phyloP scores from a whole-genome alignment of 2,329 filamentous ascomycete genomes.

The Xylariaceae sp. region DNA sequence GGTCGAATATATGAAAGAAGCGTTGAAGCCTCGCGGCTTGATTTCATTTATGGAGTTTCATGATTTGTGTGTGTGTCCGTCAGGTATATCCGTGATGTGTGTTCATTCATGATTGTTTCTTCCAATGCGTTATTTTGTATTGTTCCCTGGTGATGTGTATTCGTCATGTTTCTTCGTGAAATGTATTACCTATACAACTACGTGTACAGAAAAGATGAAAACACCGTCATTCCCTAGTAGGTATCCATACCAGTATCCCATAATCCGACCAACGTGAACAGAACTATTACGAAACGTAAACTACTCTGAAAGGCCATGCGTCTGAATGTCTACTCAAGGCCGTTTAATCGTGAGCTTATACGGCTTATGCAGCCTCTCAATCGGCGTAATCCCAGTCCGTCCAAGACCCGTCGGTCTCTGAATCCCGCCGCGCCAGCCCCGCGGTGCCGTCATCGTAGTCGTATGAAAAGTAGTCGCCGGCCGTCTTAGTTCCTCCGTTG shows the following conservation, averaged over 20 bases:
- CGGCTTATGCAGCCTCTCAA: slow-evolving; percentile 49
- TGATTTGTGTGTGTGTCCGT: too few relatives aligned
- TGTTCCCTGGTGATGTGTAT: not conserved
- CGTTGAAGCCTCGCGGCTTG: too few relatives aligned
- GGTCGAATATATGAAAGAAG: too few relatives aligned
- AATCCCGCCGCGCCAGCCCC: slow-evolving; percentile 33
- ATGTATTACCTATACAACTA: not conserved
- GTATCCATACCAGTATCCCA: not conserved
- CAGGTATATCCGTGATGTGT: too few relatives aligned
- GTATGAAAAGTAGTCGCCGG: slow-evolving; percentile 46
- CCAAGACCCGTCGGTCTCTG: slow-evolving; percentile 42
- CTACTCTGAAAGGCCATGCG: too few relatives aligned
- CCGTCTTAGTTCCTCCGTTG: slow-evolving; percentile 34
- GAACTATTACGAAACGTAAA: too few relatives aligned
- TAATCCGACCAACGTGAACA: too few relatives aligned
- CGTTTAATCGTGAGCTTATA: slow-evolving; percentile 54
- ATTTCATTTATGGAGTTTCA: too few relatives aligned
- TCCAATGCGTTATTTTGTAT: too few relatives aligned
- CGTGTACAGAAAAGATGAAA: not conserved
- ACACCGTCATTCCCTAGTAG: not conserved
- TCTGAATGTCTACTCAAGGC: slow-evolving; percentile 14
- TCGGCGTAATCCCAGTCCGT: slow-evolving; percentile 41
- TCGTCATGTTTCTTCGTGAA: not conserved
- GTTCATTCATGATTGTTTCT: too few relatives aligned
- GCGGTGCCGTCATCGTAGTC: slow-evolving; percentile 43